Evolutionary conservation across 495 filamentous ascomycete species (phyloP).

Genomic region (Penicillium antarcticum): DNA sequence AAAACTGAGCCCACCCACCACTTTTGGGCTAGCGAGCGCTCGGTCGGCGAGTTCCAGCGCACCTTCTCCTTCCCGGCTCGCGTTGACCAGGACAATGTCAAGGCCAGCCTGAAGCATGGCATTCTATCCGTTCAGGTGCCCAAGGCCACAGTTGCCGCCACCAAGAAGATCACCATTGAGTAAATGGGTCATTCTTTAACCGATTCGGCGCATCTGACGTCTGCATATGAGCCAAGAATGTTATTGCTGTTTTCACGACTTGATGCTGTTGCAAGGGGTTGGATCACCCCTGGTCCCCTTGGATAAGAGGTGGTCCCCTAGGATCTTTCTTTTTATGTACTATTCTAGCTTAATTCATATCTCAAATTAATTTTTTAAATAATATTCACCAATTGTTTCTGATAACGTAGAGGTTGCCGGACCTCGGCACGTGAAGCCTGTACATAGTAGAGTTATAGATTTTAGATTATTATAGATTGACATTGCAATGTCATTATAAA

Average conservation of each 20-base stretch:
- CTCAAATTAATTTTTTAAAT: too few species aligned
- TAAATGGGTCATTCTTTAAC: too few species aligned
- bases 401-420: too few species aligned
- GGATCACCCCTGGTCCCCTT: too few species aligned
- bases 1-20: conserved; percentile 37
- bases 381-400: too few species aligned
- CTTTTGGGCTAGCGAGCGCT: conserved; percentile 86
- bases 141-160: conserved; percentile 58
- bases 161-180: conserved; percentile 60
- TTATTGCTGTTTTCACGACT: neutral
- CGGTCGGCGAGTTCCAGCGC: conserved; percentile 77
- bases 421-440: neutral
- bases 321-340: too few species aligned
- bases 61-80: conserved; percentile 74
- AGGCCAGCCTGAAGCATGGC: conserved; percentile 74
- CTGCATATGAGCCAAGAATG: neutral
- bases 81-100: conserved; percentile 76
- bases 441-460: too few species aligned
- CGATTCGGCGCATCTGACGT: neutral
- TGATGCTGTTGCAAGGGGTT: neutral
- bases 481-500: too few species aligned
- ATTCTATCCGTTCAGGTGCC: conserved; percentile 76
- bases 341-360: too few species aligned
- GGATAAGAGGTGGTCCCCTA: too few species aligned
- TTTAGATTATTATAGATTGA: too few species aligned